Evolutionary conservation across 441 rosid genomes (phyloP), one percentile per base, ranked within the genome.

Genomic region (Melastoma candidum): DNA sequence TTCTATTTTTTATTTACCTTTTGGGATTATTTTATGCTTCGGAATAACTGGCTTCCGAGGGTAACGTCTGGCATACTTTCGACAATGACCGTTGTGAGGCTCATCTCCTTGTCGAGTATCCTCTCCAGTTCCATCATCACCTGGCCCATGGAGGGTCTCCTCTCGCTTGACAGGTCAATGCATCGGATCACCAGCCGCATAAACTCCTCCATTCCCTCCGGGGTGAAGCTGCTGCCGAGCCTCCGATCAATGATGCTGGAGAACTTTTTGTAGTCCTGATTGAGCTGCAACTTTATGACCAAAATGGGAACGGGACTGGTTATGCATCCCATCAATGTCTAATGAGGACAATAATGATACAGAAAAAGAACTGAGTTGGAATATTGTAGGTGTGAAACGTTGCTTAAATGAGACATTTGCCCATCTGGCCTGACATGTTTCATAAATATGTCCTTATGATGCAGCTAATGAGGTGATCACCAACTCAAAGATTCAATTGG

Each of bases 1-100:
- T 17, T 17, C 22, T 17, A 17, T 17, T 17, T 17, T 17, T 17
- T 17, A 17, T 17, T 17, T 17, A 17, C 22, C 22, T 17, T 17
- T 17, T 17, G 22, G 22, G 22, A 17, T 77, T 61, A 77, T 68
- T 68, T 72, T 45, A 78, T 26, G 39, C 80, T 58, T 65, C 54
- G 67, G 62, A 83, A 83, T 26, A 81, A 74, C 54, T 81, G 87
- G 67, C 92, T 83, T 65, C 92, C 87, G 32, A 73, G 85, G 27
- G 69, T 77, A 68, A 83, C 83, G 5, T 66, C 72, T 12, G 87
- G 83, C 61, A 76, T 75, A 61, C 82, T 82, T 74, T 77, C 87
- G 44, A 82, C 82, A 78, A 83, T 77, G 9, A 81, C 67, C 55
- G 82, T 80, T 1, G 87, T 83, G 71, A 77, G 74, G 67, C 71